Evolutionary conservation across 108 stramenopile species (phyloP), one percentile per base, ranked within the genome.

Genomic region (Conticribra weissflogii): DNA sequence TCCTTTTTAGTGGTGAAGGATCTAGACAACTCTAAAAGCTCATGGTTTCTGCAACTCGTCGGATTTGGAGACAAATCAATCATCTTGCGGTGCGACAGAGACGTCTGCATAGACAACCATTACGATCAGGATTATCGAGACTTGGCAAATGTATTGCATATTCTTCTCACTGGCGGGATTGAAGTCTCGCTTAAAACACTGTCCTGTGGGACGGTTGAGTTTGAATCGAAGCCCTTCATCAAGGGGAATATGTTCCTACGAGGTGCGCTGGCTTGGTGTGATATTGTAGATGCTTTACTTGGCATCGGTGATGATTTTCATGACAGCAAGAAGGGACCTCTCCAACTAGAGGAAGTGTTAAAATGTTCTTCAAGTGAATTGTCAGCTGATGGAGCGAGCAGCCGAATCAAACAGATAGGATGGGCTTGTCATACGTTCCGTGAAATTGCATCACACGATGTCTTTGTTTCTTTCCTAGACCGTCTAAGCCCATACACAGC

Each of bases 111-210:
- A 33, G 45, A 66, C 30, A 52, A 25, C 29, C 59, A 71, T 45
- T 78, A 63, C 41, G 69, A 64, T 48, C 63, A 78, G 34, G 77
- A 78, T 78, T 78, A 71, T 46, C 62, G 64, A n/a, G 65, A 69
- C 59, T 69, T 78, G 24, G 77, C 77, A 36, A 78, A 78, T 51
- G 64, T 71, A 0, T 64, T 78, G 18, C 77, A 78, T 19, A 18
- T 66, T 8, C 63, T 78, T 1, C 56, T 78, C 16, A 78, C 70
- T 5, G 77, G 77, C 17, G 77, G 77, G n/a, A 55, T 78, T 36
- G 62, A 55, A 16, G 66, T 78, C 19, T 48, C 64, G 25, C 34
- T 78, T 34, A 71, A 41, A 24, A 41, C 58, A 3, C 46, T 44
- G 31, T 29, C 16, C 17, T 54, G 25, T 54, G 77, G 77, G 7